Conservation (phyloP, 2,329 filamentous ascomycete species). For the Fusarium praegraminearum region DNA sequence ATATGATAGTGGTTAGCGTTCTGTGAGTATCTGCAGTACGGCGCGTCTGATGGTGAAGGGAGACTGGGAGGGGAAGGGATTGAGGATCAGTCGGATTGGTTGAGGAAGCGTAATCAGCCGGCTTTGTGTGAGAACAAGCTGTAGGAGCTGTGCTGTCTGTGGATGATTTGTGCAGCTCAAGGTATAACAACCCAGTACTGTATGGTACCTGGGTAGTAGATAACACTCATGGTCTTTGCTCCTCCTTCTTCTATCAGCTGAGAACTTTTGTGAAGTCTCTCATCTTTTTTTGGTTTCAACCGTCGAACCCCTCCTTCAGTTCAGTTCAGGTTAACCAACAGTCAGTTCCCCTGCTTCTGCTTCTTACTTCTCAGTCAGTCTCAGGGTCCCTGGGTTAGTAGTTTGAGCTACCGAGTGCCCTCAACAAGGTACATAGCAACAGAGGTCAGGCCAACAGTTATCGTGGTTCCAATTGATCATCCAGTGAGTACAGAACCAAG, state of each 20-base stretch:
- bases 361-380: neutral
- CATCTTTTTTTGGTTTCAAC: constrained; percentile 26
- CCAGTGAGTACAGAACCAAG: constrained; percentile 35
- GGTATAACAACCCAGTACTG: neutral
- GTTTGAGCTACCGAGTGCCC: constrained; percentile 10
- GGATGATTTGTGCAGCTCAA: constrained; percentile 42
- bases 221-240: constrained; percentile 16
- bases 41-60: constrained; percentile 24
- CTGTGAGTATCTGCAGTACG: constrained; percentile 25
- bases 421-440: neutral
- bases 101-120: constrained; percentile 38
- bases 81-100: constrained; percentile 29
- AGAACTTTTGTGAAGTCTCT: constrained; percentile 31
- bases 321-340: neutral
- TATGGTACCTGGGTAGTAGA: neutral
- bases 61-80: constrained; percentile 29
- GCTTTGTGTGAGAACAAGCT: constrained; percentile 37
- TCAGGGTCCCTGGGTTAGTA: neutral
- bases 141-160: constrained; percentile 37
- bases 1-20: constrained; percentile 24
- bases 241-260: constrained; percentile 32
- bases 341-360: constrained; percentile 7
- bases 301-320: constrained; percentile 31
- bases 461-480: constrained; percentile 2
- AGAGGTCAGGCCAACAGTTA: neutral